phyloP scores from a whole-genome alignment of 805 yeast species.

The Cyberlindnera galapagoensis region DNA sequence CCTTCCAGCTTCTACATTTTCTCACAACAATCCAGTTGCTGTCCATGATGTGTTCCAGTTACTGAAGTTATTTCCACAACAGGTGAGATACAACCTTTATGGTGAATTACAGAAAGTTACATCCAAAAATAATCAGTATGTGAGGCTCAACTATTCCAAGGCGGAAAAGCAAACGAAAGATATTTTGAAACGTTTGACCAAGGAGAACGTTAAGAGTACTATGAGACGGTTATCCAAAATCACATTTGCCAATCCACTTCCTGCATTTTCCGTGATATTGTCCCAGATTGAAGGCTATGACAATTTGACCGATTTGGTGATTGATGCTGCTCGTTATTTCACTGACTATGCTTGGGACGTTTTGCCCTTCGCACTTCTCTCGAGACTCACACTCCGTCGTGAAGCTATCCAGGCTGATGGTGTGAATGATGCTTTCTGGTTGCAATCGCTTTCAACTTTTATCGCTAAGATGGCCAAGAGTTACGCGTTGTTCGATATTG shows the following conservation, averaged over 20 bases:
- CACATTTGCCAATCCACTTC: slow-evolving; percentile 70
- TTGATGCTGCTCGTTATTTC: slow-evolving; percentile 71
- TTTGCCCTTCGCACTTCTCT: slow-evolving; percentile 63
- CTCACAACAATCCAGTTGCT: slow-evolving; percentile 51
- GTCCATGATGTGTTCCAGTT: slow-evolving; percentile 55
- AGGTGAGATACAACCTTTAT: slow-evolving; percentile 67
- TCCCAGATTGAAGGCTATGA: slow-evolving; percentile 89
- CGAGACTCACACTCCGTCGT: slow-evolving; percentile 66
- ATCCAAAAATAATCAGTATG: slow-evolving; percentile 46
- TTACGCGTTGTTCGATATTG: slow-evolving; percentile 50
- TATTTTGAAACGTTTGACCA: slow-evolving; percentile 72
- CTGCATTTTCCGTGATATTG: slow-evolving; percentile 63
- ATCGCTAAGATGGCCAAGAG: slow-evolving; percentile 61
- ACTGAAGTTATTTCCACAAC: slow-evolving; percentile 47
- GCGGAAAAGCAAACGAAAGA: slow-evolving; percentile 79
- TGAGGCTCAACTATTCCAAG: slow-evolving; percentile 53
- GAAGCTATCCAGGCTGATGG: slow-evolving; percentile 70
- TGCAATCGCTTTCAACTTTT: slow-evolving; percentile 74
- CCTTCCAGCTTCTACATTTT: slow-evolving; percentile 45
- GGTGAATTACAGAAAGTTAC: slow-evolving; percentile 65
- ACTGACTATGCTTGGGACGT: slow-evolving; percentile 82
- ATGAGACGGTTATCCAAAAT: slow-evolving; percentile 68
- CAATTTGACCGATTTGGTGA: slow-evolving; percentile 72
- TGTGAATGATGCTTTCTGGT: slow-evolving; percentile 74
- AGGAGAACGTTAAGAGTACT: slow-evolving; percentile 67